A percentile compares a stretch with the other conserved stretches of the same genome.
Evolutionary conservation across 1,139 yeast species (phyloP).

Genomic region (Debaryomycetaceae sp.): DNA sequence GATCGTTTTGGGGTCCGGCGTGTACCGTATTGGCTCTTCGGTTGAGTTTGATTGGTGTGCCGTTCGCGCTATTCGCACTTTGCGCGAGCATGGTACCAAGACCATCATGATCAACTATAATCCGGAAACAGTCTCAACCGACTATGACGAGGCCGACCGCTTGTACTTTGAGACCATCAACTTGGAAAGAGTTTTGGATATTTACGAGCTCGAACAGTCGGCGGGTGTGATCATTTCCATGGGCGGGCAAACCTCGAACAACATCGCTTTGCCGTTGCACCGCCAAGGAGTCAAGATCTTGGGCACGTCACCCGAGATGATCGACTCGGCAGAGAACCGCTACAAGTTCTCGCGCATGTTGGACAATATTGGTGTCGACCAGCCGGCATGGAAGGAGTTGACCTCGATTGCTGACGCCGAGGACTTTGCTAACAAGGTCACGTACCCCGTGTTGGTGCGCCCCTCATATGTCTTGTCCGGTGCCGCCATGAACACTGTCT

Average conservation of each 20-base stretch:
- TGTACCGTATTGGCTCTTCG: slow-evolving; percentile 88
- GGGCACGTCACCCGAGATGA: slow-evolving; percentile 98
- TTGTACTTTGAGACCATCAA: slow-evolving; percentile 93
- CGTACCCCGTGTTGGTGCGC: slow-evolving; percentile 93
- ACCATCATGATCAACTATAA: slow-evolving; percentile 97
- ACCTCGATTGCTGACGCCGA: slow-evolving; percentile 93
- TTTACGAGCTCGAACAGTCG: slow-evolving; percentile 85
- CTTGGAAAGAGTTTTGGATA: slow-evolving; percentile 90
- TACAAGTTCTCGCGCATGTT: slow-evolving; percentile 97
- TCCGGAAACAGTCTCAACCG: slow-evolving; percentile 98
- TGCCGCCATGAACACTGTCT: slow-evolving; percentile 98
- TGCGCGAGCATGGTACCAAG: slow-evolving; percentile 77
- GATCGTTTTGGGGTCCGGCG: slow-evolving; percentile 90
- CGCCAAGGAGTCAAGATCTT: slow-evolving; percentile 92
- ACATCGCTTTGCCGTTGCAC: slow-evolving; percentile 87
- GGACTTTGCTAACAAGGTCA: slow-evolving; percentile 79
- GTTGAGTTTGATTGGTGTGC: slow-evolving; percentile 98
- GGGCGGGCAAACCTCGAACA: slow-evolving; percentile 99
- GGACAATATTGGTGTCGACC: slow-evolving; percentile 95
- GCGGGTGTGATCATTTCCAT: slow-evolving; percentile 91
- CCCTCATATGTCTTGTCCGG: slow-evolving; percentile 97
- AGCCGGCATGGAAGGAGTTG: slow-evolving; percentile 98
- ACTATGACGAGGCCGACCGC: slow-evolving; percentile 97
- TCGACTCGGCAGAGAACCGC: slow-evolving; percentile 96
- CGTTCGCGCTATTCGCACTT: slow-evolving; percentile 87